Evolutionary conservation across 2,329 filamentous ascomycete species (phyloP).

Genomic region (Fusarium devonianum): DNA sequence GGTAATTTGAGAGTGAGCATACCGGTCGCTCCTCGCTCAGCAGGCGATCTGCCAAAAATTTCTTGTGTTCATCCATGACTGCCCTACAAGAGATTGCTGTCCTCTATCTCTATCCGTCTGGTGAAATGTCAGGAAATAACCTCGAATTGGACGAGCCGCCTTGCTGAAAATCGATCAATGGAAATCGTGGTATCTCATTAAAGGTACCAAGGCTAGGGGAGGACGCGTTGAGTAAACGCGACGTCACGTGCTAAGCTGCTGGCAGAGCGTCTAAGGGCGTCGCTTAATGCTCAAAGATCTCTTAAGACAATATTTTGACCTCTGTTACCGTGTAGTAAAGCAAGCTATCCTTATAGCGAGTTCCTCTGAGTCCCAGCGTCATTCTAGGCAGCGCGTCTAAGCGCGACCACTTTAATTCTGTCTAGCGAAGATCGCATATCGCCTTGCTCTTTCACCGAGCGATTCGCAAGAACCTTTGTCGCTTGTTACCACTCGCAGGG

Average conservation of each 20-base stretch:
- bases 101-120: not conserved
- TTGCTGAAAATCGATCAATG: constrained; percentile 3
- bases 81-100: not conserved
- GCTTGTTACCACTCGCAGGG: not conserved
- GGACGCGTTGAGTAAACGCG: constrained; percentile 42
- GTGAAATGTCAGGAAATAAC: not conserved
- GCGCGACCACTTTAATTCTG: too few relatives aligned
- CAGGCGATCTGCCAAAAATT: constrained; percentile 77
- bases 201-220: constrained; percentile 2
- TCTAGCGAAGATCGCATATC: constrained; percentile 4
- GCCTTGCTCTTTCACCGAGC: constrained; percentile 1
- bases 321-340: not conserved
- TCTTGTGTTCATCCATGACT: constrained; percentile 68
- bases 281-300: not conserved
- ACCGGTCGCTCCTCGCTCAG: constrained; percentile 79
- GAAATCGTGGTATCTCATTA: constrained; percentile 16
- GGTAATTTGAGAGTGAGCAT: constrained; percentile 42
- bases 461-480: not conserved
- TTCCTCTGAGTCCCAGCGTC: constrained; percentile 10
- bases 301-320: not conserved
- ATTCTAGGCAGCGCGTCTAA: constrained; percentile 33
- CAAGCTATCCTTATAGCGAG: constrained; percentile 7
- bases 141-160: not conserved
- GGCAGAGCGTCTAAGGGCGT: not conserved
- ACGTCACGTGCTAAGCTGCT: constrained; percentile 44